These are phyloP conservation scores for Jatropha multifida DNA, from an alignment of 441 rosid species.

Conservation along the genomic window DNA sequence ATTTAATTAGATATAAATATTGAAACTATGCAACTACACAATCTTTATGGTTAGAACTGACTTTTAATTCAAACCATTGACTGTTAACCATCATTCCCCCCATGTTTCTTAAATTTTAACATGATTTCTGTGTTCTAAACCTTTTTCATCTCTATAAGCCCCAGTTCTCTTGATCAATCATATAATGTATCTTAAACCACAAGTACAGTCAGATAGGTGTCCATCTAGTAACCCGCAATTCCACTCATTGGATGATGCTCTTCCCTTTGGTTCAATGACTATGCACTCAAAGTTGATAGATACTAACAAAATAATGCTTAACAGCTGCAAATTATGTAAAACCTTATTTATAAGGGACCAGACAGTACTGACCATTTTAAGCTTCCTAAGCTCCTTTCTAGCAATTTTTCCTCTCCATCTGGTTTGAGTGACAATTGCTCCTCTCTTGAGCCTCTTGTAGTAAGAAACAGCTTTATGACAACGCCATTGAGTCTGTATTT, in stretches of 20 bases:
- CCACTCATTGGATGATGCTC: background rate
- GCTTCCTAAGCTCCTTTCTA: slow-evolving; percentile 79
- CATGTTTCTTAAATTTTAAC: background rate
- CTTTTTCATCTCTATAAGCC: background rate
- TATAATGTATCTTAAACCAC: background rate
- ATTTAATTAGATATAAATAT: background rate
- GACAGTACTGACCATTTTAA: slow-evolving; percentile 74
- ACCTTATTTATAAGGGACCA: slow-evolving; percentile 10
- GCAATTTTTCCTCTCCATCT: slow-evolving; percentile 94
- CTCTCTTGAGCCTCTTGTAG: slow-evolving; percentile 77
- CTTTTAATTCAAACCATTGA: background rate
- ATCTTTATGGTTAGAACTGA: background rate
- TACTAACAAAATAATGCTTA: background rate
- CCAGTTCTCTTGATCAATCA: background rate
- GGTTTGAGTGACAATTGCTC: slow-evolving; percentile 69
- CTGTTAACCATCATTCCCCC: background rate
- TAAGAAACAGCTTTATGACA: slow-evolving; percentile 59
- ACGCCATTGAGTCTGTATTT: slow-evolving; percentile 76
- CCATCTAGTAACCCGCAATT: background rate
- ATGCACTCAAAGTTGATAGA: slow-evolving; percentile 5
- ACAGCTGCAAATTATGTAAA: background rate
- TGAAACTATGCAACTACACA: background rate
- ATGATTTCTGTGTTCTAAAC: background rate
- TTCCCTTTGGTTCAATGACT: background rate
- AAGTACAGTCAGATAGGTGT: background rate